Percentiles rank a stretch among this genome's conserved stretches.
Evolutionary conservation across 106 monocot genomes (phyloP).

Genomic region (Dendrobium nobile): DNA sequence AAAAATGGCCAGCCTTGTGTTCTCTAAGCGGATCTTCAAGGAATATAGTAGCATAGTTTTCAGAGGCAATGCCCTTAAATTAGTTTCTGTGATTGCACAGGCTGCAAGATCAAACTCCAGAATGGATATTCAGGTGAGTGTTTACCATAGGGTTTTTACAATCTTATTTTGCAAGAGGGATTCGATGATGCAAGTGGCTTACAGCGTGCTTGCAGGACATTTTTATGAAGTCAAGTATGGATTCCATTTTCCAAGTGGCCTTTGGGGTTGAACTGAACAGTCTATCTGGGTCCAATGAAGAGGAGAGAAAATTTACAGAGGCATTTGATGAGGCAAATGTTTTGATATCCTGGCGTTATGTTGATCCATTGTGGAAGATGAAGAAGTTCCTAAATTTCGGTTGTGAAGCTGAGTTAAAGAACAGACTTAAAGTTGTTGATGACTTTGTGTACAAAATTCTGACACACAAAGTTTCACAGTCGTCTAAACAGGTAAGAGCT

Average conservation of each 20-base stretch:
- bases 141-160: too few relatives aligned
- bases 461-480: neutral
- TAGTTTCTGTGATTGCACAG: slow-evolving; percentile 1
- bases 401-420: slow-evolving; percentile 32
- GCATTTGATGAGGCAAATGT: slow-evolving; percentile 14
- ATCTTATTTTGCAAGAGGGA: too few relatives aligned
- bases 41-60: slow-evolving; percentile 13
- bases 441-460: slow-evolving; percentile 37
- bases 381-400: slow-evolving; percentile 43
- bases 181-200: too few relatives aligned
- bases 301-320: neutral
- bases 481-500: neutral
- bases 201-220: slow-evolving; percentile 8
- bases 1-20: slow-evolving; percentile 23
- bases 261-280: slow-evolving; percentile 17
- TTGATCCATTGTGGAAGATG: slow-evolving; percentile 54
- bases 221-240: slow-evolving; percentile 14
- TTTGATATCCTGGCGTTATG: slow-evolving; percentile 10
- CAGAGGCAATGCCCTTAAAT: slow-evolving; percentile 4
- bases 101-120: neutral
- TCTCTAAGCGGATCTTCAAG: slow-evolving; percentile 7
- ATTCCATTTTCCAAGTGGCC: slow-evolving; percentile 17
- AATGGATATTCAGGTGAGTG: slow-evolving; percentile 14
- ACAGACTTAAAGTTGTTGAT: slow-evolving; percentile 26
- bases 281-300: neutral